phyloP scores from a whole-genome alignment of 108 stramenopile genomes.

The Pelagomonas calceolata region DNA sequence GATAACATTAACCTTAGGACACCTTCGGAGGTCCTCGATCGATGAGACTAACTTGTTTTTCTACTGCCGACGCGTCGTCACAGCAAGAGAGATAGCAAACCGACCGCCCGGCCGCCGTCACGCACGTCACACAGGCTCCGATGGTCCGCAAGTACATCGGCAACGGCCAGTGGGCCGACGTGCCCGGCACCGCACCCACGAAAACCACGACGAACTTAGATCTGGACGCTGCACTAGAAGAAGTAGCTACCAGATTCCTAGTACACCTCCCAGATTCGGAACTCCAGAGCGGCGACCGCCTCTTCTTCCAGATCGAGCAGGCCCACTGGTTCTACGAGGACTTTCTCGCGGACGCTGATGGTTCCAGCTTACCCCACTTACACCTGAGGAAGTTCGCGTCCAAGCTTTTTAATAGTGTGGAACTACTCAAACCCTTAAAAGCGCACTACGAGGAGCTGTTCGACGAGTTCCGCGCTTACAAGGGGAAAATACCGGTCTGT shows the following conservation, averaged over 20 bases:
- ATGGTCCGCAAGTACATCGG: neutral
- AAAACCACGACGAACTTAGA: neutral
- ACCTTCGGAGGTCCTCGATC: no score
- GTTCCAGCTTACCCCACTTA: neutral
- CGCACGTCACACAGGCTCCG: no score
- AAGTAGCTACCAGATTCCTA: neutral
- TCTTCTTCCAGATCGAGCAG: conserved; percentile 24
- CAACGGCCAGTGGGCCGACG: neutral
- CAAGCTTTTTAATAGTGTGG: conserved; percentile 9
- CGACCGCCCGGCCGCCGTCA: no score
- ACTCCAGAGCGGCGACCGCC: conserved; percentile 13
- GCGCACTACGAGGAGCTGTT: neutral
- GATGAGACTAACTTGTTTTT: no score
- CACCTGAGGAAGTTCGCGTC: conserved; percentile 5
- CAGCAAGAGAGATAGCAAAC: no score
- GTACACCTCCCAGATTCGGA: neutral
- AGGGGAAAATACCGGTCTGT: conserved; percentile 16
- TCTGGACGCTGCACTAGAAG: neutral
- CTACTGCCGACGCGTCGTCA: no score
- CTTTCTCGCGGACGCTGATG: conserved; percentile 15
- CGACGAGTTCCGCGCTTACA: conserved; percentile 10
- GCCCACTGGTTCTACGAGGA: conserved; percentile 29
- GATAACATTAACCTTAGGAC: no score
- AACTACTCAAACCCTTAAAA: conserved; percentile 6
- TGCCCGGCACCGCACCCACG: neutral